Conservation (phyloP, 352 stramenopile genomes). For the Pythium plurisporium region DNA sequence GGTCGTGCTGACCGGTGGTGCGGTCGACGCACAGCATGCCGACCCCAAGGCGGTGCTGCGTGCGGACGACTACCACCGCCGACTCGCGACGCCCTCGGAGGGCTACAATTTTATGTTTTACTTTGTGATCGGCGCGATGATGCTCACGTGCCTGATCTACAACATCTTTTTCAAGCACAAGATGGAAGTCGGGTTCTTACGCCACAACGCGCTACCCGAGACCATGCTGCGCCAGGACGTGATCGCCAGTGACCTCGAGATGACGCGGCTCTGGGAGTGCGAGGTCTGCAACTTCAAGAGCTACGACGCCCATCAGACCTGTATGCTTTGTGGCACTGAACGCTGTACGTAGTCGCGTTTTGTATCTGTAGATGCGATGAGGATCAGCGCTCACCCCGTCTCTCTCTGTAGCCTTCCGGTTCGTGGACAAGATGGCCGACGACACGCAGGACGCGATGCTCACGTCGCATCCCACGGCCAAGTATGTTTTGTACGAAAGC, state of each 20-base stretch:
- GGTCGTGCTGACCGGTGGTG: background rate
- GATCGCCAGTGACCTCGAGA: slow-evolving; percentile 84
- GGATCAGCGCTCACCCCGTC: background rate
- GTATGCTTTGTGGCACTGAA: slow-evolving; percentile 88
- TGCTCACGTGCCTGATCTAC: slow-evolving; percentile 84
- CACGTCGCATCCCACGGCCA: slow-evolving; percentile 39
- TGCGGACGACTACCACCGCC: slow-evolving; percentile 7
- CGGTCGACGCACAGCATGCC: background rate
- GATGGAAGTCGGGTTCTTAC: slow-evolving; percentile 68
- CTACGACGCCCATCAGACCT: slow-evolving; percentile 81
- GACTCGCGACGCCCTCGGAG: slow-evolving; percentile 34
- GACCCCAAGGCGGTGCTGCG: background rate
- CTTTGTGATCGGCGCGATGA: slow-evolving; percentile 84
- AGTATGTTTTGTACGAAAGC: slow-evolving; percentile 72
- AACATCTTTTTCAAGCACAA: slow-evolving; percentile 88
- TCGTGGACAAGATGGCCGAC: slow-evolving; percentile 54
- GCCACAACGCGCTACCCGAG: slow-evolving; percentile 66
- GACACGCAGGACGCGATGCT: slow-evolving; percentile 32
- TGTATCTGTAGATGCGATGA: background rate
- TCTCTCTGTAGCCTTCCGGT: slow-evolving; percentile 40
- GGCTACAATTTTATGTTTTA: slow-evolving; percentile 90
- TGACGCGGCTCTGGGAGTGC: slow-evolving; percentile 86
- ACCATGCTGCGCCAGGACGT: slow-evolving; percentile 85
- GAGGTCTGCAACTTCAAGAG: slow-evolving; percentile 93
- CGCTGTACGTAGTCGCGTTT: slow-evolving; percentile 30